Evolutionary conservation across 1,284 basidiomycete genomes (phyloP).

Genomic region (Microstroma glucosiphilum): DNA sequence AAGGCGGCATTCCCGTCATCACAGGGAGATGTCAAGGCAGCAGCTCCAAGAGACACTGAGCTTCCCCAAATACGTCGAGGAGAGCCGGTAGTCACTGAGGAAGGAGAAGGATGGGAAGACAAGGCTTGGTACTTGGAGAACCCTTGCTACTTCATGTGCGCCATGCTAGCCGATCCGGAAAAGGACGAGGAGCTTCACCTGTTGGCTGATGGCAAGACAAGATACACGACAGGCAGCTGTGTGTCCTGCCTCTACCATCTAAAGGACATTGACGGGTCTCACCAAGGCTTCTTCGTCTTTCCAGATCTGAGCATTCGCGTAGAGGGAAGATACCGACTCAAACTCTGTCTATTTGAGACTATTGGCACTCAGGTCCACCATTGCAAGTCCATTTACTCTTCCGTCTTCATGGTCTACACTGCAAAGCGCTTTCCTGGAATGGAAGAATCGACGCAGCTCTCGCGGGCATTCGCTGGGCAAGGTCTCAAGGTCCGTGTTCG

Average conservation of each 20-base stretch:
- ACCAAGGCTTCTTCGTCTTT: slow-evolving; percentile 60
- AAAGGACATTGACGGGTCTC: slow-evolving; percentile 74
- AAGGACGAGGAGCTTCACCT: slow-evolving; percentile 81
- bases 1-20: slow-evolving; percentile 14
- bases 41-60: neutral
- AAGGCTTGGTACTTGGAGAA: slow-evolving; percentile 49
- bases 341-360: slow-evolving; percentile 76
- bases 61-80: slow-evolving; percentile 25
- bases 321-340: slow-evolving; percentile 79
- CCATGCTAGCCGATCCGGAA: slow-evolving; percentile 43
- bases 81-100: slow-evolving; percentile 29
- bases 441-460: slow-evolving; percentile 42
- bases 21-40: slow-evolving; percentile 2
- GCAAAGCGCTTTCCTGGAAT: slow-evolving; percentile 46
- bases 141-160: slow-evolving; percentile 47
- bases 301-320: slow-evolving; percentile 58
- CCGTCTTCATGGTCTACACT: slow-evolving; percentile 42
- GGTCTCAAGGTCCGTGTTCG: slow-evolving; percentile 47
- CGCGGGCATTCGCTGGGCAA: slow-evolving; percentile 42
- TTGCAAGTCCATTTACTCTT: slow-evolving; percentile 45
- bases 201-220: slow-evolving; percentile 83
- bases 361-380: slow-evolving; percentile 61
- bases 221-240: slow-evolving; percentile 79
- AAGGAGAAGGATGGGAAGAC: slow-evolving; percentile 45
- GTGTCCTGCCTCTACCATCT: slow-evolving; percentile 91